These are phyloP conservation scores for Kwoniella mangroviensis DNA, from an alignment of 768 basidiomycete genomes.

Conservation along the genomic window DNA sequence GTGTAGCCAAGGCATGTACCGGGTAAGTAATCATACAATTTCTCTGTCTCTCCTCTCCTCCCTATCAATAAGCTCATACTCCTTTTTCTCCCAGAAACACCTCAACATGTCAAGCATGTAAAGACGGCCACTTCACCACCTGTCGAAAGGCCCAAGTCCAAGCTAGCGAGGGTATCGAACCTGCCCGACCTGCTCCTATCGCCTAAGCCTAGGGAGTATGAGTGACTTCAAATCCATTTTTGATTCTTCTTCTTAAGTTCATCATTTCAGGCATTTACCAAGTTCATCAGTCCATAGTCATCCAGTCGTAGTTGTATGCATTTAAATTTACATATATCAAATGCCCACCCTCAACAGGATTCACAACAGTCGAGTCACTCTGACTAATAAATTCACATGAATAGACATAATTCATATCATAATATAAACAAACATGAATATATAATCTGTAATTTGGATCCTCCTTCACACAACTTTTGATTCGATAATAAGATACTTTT, in stretches of 20 bases:
- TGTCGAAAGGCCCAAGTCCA: slow-evolving; percentile 48
- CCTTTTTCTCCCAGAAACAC: slow-evolving; percentile 31
- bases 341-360: neutral
- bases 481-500: too few relatives aligned
- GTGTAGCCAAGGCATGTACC: slow-evolving; percentile 47
- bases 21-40: slow-evolving; percentile 35
- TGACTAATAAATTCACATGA: neutral
- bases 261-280: neutral
- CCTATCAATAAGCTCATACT: neutral
- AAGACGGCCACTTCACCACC: slow-evolving; percentile 37
- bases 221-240: neutral
- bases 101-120: slow-evolving; percentile 45
- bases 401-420: neutral
- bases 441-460: too few relatives aligned
- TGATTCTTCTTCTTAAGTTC: too few relatives aligned
- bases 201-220: slow-evolving; percentile 13
- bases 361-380: neutral
- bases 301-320: slow-evolving; percentile 11
- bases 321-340: neutral
- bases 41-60: neutral
- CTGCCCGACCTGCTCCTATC: slow-evolving; percentile 32
- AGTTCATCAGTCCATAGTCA: neutral
- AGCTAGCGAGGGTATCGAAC: slow-evolving; percentile 47
- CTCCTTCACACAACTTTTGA: too few relatives aligned
- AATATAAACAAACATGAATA: neutral